Base-by-base conservation (phyloP, 331 rosid species). In the Acacia concinna region DNA sequence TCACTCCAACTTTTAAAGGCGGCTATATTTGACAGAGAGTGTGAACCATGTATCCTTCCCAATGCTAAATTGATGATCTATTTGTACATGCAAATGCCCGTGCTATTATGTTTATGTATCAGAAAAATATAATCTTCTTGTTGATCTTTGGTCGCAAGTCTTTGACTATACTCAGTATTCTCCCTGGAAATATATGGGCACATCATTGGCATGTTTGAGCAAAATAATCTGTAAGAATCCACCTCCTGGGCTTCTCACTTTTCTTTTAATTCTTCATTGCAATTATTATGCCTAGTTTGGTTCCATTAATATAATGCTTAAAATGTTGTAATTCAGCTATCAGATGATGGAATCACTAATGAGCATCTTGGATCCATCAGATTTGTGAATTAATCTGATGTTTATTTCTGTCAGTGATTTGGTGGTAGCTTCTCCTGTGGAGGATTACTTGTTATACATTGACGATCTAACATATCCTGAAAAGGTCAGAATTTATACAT, bases 141-240 rank as follows among this genome's bases (percentile, higher is more conserved):
- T 51, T 60, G 6, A 67, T 23, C 59, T 65, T 43, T 31, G 44
- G 71, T 84, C 78, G n/a, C 66, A 80, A 78, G 52, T 67, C 89
- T 94, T 91, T 89, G 83, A 96, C 92, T 73, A 62, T 73, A 62
- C 67, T 44, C 81, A 91, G 99, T 96, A 75, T 91, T 96, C 90
- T 96, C 98, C 82, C 97, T 96, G 38, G 94, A 96, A 77, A 88
- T 92, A 23, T 93, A 89, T 82, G 99, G 99, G 51, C 96, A 91
- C 71, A 89, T 96, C 81, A 93, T 96, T 27, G 98, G 98, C 92
- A 90, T 96, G 97, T 96, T 89, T 82, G 99, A 96, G 93, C 91
- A 90, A 87, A 96, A 93, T 79, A 91, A 96, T 89, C 97, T 96
- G 97, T 93, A 90, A 92, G 94, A 71, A 77, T 87, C 49, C 72